Evolutionary conservation across 805 yeast species (phyloP), one percentile per base, ranked within the genome.

Genomic region (Brettanomyces bruxellensis): DNA sequence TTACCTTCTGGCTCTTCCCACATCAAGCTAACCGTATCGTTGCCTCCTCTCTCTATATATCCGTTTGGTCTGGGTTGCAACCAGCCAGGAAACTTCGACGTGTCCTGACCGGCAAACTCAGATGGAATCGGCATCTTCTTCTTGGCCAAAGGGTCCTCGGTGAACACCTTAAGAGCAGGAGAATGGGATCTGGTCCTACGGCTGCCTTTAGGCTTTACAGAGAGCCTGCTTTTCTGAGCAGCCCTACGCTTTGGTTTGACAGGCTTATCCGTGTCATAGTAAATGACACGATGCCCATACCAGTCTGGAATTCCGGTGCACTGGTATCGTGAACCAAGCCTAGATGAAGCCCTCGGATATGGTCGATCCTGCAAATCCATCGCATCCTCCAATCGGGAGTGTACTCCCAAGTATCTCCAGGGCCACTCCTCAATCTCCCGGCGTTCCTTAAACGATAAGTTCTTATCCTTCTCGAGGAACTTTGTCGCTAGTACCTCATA

Each of bases 41-140:
- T 85, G 3, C 76, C 79, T 1, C 97, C 97, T 55, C 98, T 72
- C 56, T 88, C 95, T 5, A 86, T 67, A 60, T 86, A 88, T 0
- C 95, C 95, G 44, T 72, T 70, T 0, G 95, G 95, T 49, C 82
- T 68, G 3, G 82, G 84, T 58, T 83, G 90, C 30, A 86, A 65
- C 95, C 95, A 87, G 0, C 72, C 73, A 0, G 90, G 90, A 46
- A 69, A 77, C 0, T 78, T 79, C 42, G 65, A 66, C 0, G 72
- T 70, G 18, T 66, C 61, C 0, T 56, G 45, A 44, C 69, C 67
- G 49, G 65, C 55, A 54, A 43, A 78, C 48, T 76, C 74, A 7
- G 65, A 58, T 0, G 86, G 86, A 1, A 79, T 43, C 2, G 55
- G 55, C 8, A 57, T 46, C 34, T 52, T 54, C 51, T 48, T 51